Base-by-base conservation (phyloP, 208 protist species). In the Wallacemonas collosoma region DNA sequence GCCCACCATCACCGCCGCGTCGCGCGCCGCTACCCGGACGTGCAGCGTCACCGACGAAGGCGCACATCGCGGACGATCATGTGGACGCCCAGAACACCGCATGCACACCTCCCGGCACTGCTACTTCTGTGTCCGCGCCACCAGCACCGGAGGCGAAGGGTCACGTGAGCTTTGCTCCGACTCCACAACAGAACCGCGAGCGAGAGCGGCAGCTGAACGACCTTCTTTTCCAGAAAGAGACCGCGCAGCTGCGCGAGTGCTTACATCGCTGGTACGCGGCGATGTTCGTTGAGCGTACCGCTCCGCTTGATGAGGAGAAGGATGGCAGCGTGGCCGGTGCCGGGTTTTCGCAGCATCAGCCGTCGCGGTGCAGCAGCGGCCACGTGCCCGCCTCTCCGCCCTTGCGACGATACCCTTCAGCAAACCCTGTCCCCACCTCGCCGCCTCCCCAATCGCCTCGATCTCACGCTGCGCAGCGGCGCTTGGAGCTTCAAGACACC, bases 251-350 rank as follows among this genome's bases (percentile, higher is more conserved):
- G 43, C 65, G 76, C 54, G 14, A 12, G 8, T 92, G 76, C 43
- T 36, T 92, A 2, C 87, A 81, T n/a, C 74, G 67, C 14, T 92
- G 87, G 87, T 92, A 86, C 64, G 76, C 65, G 48, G 36, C 56
- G 2, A 89, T 92, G 87, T 89, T 92, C 79, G 39, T 79, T 35
- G 61, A 65, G 38, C 73, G 60, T 41, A 65, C 60, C 5, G 60
- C 60, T 41, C 47, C 64, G 3, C 64, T 58, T 1, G 12, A 9
- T 11, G 51, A 69, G 12, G 45, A 47, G 8, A 26, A 53, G 6
- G 48, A 55, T 9, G 63, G 26, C 26, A 26, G 26, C 26, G 26
- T 26, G 26, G 26, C 0, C 0, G 26, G 26, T 26, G 26, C 26
- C 26, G 26, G 26, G 26, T 26, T 26, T 26, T 26, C 26, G 26